phyloP scores from a whole-genome alignment of 495 filamentous ascomycete species.

The Penicillium parvum region DNA sequence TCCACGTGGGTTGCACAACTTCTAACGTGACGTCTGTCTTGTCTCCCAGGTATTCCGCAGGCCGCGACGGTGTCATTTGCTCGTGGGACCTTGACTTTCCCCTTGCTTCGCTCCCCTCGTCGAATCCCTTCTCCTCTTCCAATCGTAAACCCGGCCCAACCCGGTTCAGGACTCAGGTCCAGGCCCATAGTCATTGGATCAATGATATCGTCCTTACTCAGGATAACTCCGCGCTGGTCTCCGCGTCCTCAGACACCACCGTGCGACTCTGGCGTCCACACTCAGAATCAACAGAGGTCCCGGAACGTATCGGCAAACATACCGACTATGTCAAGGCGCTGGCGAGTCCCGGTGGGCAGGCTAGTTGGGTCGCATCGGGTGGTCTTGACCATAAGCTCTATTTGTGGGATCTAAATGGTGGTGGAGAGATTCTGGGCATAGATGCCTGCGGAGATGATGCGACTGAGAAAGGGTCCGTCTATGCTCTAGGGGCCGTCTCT shows the following conservation, averaged over 20 bases:
- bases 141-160: constrained; percentile 41
- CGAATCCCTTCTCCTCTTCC: constrained; percentile 30
- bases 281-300: constrained; percentile 58
- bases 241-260: constrained; percentile 90
- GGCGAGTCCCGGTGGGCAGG: constrained; percentile 65
- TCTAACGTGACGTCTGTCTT: constrained; percentile 20
- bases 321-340: constrained; percentile 94
- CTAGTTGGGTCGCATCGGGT: constrained; percentile 93
- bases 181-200: constrained; percentile 98
- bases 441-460: constrained; percentile 73
- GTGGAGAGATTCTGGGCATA: constrained; percentile 79
- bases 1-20: constrained; percentile 14
- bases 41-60: constrained; percentile 77
- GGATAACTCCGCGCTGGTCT: constrained; percentile 78
- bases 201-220: constrained; percentile 90
- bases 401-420: constrained; percentile 88
- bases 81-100: constrained; percentile 80
- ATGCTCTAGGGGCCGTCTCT: constrained; percentile 73
- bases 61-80: constrained; percentile 92
- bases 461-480: constrained; percentile 89
- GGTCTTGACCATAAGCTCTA: constrained; percentile 88
- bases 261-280: constrained; percentile 94
- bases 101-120: constrained; percentile 30
- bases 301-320: constrained; percentile 85
- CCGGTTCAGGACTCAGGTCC: constrained; percentile 82